phyloP scores from a whole-genome alignment of 1,284 basidiomycete genomes.

The Cryptococcus wingfieldii region DNA sequence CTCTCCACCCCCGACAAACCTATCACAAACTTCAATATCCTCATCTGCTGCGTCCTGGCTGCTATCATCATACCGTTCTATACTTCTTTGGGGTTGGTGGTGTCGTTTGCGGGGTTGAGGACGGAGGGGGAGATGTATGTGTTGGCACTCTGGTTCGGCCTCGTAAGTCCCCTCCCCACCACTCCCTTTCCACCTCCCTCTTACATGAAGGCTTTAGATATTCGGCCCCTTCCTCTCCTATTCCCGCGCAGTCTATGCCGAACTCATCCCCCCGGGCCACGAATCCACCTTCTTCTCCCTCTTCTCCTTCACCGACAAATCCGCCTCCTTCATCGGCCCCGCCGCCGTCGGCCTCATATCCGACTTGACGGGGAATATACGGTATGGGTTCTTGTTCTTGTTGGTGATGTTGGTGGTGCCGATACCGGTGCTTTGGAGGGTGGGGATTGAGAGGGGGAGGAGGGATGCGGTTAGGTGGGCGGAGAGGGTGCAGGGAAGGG shows the following conservation, averaged over 20 bases:
- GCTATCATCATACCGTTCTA: constrained; percentile 71
- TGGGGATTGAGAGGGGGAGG: constrained; percentile 65
- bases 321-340: constrained; percentile 82
- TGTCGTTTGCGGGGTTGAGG: constrained; percentile 62
- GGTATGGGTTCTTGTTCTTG: constrained; percentile 83
- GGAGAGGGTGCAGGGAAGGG: background rate
- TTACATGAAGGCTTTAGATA: constrained; percentile 22
- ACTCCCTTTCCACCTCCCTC: background rate
- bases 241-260: constrained; percentile 45
- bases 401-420: constrained; percentile 72
- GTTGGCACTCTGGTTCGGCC: constrained; percentile 74
- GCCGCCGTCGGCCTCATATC: constrained; percentile 78
- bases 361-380: constrained; percentile 80
- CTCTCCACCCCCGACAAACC: constrained; percentile 36
- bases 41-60: constrained; percentile 63
- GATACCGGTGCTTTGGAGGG: constrained; percentile 66
- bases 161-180: constrained; percentile 26
- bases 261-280: constrained; percentile 47
- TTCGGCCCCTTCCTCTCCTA: constrained; percentile 48
- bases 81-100: constrained; percentile 72
- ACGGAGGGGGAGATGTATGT: constrained; percentile 77
- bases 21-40: constrained; percentile 64
- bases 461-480: constrained; percentile 54
- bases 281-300: constrained; percentile 56
- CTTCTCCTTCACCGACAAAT: constrained; percentile 76